Base-by-base conservation (phyloP, 352 stramenopile genomes). In the Pythium periplocum region DNA sequence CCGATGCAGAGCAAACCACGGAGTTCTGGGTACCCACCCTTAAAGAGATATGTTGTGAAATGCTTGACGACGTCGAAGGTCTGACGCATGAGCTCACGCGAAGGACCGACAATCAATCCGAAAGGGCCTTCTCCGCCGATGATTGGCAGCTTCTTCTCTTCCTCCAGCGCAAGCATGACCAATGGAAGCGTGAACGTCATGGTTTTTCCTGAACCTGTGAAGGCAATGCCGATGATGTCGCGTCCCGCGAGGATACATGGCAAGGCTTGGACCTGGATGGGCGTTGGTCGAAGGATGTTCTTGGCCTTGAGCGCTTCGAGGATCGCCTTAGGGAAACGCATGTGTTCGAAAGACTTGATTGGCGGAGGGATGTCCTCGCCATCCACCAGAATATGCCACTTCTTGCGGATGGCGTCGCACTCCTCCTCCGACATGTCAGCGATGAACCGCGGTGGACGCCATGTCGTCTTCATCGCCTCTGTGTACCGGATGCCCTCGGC, bases 181-280 rank as follows among this genome's bases (percentile, higher is more conserved):
- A 99, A 68, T 37, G 97, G 97, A 40, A 99, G 66, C 11, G 82
- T 96, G 75, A 99, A 99, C 8, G 95, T 98, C 35, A 99, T 78
- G 0, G 97, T 99, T 72, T 99, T 99, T n/a, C 97, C 97, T 1
- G 80, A 97, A 4, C 97, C 97, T 3, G 97, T 99, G 69, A 99
- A 99, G 6, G 97, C 97, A 63, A 99, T 99, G 48, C 97, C 97
- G 44, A 99, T 98, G 75, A 99, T 96, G 70, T 99, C 96, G 39
- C 96, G 84, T 12, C 95, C 95, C 1, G 94, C 87, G 34, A 99
- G 80, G 47, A 98, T 98, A 36, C 98, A 98, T 26, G 97, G 95
- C 17, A 99, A 85, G 42, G 96, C 97, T 62, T 99, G 97, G 61
- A 99, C 97, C 78, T 99, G 97, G 71, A 99, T 99, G 1, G 97